Evolutionary conservation across 1,284 basidiomycete genomes (phyloP).

Genomic region (Malassezia yamatoensis): DNA sequence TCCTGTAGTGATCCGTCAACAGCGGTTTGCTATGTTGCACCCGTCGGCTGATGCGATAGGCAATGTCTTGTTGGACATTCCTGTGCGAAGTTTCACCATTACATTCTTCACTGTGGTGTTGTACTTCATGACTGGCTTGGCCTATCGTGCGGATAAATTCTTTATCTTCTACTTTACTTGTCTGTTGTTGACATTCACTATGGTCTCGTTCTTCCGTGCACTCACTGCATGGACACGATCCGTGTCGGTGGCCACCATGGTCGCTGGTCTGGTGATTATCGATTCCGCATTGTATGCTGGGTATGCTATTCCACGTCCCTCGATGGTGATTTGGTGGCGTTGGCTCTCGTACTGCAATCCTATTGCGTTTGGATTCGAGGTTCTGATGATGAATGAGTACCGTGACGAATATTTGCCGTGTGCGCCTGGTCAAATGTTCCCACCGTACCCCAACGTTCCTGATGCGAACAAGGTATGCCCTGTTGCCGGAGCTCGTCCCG

Average conservation of each 20-base stretch:
- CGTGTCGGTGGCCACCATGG: slow-evolving; percentile 28
- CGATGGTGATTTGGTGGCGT: slow-evolving; percentile 39
- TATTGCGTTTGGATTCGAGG: slow-evolving; percentile 32
- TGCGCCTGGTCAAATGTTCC: slow-evolving; percentile 18
- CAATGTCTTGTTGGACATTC: slow-evolving; percentile 34
- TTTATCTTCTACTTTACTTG: slow-evolving; percentile 30
- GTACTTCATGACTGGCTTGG: slow-evolving; percentile 36
- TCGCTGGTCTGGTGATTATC: slow-evolving; percentile 30
- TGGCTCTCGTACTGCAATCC: slow-evolving; percentile 43
- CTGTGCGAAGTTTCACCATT: slow-evolving; percentile 24
- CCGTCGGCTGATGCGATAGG: slow-evolving; percentile 30
- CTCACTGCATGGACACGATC: slow-evolving; percentile 22
- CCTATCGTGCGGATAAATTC: slow-evolving; percentile 25
- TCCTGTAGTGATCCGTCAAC: slow-evolving; percentile 35
- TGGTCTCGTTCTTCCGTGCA: slow-evolving; percentile 38
- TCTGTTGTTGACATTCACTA: slow-evolving; percentile 24
- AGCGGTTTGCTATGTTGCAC: slow-evolving; percentile 32
- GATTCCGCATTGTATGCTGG: slow-evolving; percentile 33
- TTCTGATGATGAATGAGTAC: slow-evolving; percentile 39
- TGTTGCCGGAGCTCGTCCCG: slow-evolving; percentile 24
- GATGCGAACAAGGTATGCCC: slow-evolving; percentile 31
- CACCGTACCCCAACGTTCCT: slow-evolving; percentile 18
- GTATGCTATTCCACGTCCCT: slow-evolving; percentile 34
- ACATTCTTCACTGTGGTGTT: slow-evolving; percentile 28
- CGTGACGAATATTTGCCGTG: slow-evolving; percentile 25